These are phyloP conservation scores for Dothidotthia symphoricarpi DNA, from an alignment of 2,329 filamentous ascomycete genomes.

Conservation along the genomic window DNA sequence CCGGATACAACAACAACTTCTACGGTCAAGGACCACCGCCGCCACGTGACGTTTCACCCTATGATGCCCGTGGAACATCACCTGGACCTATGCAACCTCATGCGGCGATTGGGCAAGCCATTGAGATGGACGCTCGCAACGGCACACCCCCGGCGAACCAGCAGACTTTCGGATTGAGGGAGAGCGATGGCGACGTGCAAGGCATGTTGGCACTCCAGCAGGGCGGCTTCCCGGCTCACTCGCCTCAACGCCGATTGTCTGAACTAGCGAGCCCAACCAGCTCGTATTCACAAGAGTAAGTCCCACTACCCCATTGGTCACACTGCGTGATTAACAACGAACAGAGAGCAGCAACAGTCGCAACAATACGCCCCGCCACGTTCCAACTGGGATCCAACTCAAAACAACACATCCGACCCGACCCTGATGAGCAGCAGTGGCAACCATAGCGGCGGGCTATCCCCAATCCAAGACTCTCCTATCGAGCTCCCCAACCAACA, in stretches of 20 bases:
- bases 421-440: slow-evolving; percentile 26
- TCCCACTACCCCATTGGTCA: not conserved
- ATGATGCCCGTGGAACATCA: slow-evolving; percentile 56
- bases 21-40: slow-evolving; percentile 45
- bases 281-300: slow-evolving; percentile 73
- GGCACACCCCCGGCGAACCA: slow-evolving; percentile 25
- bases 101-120: slow-evolving; percentile 59
- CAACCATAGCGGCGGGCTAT: slow-evolving; percentile 37
- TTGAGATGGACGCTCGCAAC: slow-evolving; percentile 73
- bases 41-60: slow-evolving; percentile 39
- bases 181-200: slow-evolving; percentile 69
- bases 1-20: slow-evolving; percentile 42
- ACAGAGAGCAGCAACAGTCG: slow-evolving; percentile 27
- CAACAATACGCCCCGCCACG: slow-evolving; percentile 50
- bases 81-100: slow-evolving; percentile 36
- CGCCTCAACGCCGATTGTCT: slow-evolving; percentile 27
- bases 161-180: slow-evolving; percentile 47
- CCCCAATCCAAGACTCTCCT: slow-evolving; percentile 43
- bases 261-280: slow-evolving; percentile 58
- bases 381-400: slow-evolving; percentile 41
- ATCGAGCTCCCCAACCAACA: slow-evolving; percentile 35
- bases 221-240: slow-evolving; percentile 29
- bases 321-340: slow-evolving; percentile 17
- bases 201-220: slow-evolving; percentile 74
- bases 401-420: slow-evolving; percentile 26